Base-by-base conservation (phyloP, 352 stramenopile genomes). In the Elongisporangium prolatum region DNA sequence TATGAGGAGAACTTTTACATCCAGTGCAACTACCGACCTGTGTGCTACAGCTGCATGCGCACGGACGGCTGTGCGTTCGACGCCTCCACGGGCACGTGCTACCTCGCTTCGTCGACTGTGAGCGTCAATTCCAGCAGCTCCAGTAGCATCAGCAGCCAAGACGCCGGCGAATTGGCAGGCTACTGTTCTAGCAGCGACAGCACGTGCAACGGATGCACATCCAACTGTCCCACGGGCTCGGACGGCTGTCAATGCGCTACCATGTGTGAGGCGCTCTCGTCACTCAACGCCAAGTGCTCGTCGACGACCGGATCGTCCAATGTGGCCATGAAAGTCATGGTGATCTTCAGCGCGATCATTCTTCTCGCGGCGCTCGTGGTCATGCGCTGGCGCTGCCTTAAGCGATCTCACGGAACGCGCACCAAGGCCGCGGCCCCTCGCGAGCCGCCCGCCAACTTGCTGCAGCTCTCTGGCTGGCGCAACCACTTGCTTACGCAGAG, bases 41-140 rank as follows among this genome's bases (percentile, higher is more conserved):
- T 52, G 18, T 52, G 48, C 48, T 52, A 52, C 21, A 25, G 21
- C 48, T 52, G 48, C 48, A 25, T 52, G 18, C 48, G 21, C 18
- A 25, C 21, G 18, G 48, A 52, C 11, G 48, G 48, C 18, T 52
- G 48, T 13, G 3, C 48, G 18, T 52, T 52, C 21, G 28, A 40
- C 9, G 14, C 28, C 4, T 40, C 28, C 28, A 40, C 28, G 28
- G 28, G 28, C 28, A 14, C 4, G 28, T 40, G 28, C 9, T 40
- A 40, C 28, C 28, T 40, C 28, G 8, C 28, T 8, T 40, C 28
- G 28, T 40, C 28, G 4, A 40, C 28, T 9, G 28, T 40, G 28
- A 40, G 28, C 28, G 9, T 40, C 28, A 9, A n/a, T n/a, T 40
- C 28, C 28, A 40, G 28, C 28, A 40, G 8, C 28, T 40, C 28